phyloP scores from a whole-genome alignment of 2,329 filamentous ascomycete species.

The Trichophyton equinum region DNA sequence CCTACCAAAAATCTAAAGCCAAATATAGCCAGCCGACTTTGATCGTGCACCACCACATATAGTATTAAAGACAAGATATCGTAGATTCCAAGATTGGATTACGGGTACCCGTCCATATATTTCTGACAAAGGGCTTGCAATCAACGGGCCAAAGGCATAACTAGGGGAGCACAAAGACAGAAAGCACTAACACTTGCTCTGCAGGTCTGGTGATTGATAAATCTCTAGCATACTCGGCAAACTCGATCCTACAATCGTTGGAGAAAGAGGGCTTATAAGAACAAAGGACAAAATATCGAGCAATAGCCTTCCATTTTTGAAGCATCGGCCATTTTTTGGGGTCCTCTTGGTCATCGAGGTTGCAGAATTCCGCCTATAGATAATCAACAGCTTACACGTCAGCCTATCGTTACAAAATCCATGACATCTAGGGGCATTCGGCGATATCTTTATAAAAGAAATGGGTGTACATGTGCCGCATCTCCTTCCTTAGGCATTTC shows the following conservation, averaged over 20 bases:
- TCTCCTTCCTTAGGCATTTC: background rate
- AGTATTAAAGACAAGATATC: conserved; percentile 47
- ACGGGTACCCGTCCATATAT: conserved; percentile 44
- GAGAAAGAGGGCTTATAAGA: conserved; percentile 51
- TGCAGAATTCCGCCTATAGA: conserved; percentile 29
- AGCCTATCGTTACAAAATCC: background rate
- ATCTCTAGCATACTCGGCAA: conserved; percentile 39
- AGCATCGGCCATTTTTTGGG: conserved; percentile 43
- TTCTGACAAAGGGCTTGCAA: conserved; percentile 43
- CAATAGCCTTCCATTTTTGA: conserved; percentile 46
- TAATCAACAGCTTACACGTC: conserved; percentile 22
- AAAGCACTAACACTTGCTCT: conserved; percentile 39
- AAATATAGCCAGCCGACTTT: conserved; percentile 43
- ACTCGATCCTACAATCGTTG: conserved; percentile 46
- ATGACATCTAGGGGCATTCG: background rate
- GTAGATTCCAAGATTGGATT: conserved; percentile 43
- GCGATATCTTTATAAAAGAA: background rate
- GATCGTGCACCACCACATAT: conserved; percentile 45
- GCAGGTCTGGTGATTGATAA: conserved; percentile 39
- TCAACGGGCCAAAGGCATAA: conserved; percentile 41
- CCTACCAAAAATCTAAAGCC: conserved; percentile 47
- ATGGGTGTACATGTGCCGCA: background rate
- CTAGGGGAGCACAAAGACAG: conserved; percentile 41
- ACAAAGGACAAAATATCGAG: conserved; percentile 46
- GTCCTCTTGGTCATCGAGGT: conserved; percentile 37